Conservation (phyloP, 495 filamentous ascomycete species). For the Tetracladium setigerum region DNA sequence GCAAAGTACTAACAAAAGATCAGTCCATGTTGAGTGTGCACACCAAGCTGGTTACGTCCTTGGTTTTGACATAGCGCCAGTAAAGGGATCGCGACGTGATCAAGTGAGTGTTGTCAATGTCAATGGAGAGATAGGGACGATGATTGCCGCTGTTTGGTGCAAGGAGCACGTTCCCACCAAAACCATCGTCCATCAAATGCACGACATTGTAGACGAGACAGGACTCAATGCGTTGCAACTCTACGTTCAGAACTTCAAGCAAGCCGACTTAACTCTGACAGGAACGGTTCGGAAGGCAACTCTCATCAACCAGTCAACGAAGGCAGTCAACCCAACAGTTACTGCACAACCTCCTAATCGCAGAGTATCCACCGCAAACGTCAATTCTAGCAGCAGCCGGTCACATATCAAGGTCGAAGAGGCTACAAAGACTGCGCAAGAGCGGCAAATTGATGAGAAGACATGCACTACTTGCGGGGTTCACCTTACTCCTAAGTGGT, state of each 20-base stretch:
- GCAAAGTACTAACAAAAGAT: conserved; percentile 6
- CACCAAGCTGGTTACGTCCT: conserved; percentile 73
- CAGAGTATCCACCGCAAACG: conserved; percentile 13
- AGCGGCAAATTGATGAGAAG: background rate
- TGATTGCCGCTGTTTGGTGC: conserved; percentile 80
- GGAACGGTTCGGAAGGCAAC: conserved; percentile 83
- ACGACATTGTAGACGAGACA: conserved; percentile 57
- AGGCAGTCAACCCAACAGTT: conserved; percentile 7
- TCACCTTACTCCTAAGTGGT: conserved; percentile 56
- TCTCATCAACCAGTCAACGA: conserved; percentile 20
- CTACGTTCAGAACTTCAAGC: conserved; percentile 83
- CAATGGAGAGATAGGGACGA: conserved; percentile 65
- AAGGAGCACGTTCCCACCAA: conserved; percentile 71
- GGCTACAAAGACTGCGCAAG: background rate
- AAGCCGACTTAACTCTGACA: conserved; percentile 82
- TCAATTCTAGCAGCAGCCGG: background rate
- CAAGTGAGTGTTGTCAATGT: conserved; percentile 65
- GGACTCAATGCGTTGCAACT: conserved; percentile 72
- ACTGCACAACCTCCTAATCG: conserved; percentile 10
- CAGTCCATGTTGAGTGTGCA: conserved; percentile 85
- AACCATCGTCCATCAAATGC: conserved; percentile 63
- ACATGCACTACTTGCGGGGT: conserved; percentile 48
- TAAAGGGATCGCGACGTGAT: conserved; percentile 80
- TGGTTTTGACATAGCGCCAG: conserved; percentile 83
- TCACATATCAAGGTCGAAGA: conserved; percentile 32